Base-by-base conservation (phyloP, 2,329 filamentous ascomycete genomes). In the Sporothrix phasma region DNA sequence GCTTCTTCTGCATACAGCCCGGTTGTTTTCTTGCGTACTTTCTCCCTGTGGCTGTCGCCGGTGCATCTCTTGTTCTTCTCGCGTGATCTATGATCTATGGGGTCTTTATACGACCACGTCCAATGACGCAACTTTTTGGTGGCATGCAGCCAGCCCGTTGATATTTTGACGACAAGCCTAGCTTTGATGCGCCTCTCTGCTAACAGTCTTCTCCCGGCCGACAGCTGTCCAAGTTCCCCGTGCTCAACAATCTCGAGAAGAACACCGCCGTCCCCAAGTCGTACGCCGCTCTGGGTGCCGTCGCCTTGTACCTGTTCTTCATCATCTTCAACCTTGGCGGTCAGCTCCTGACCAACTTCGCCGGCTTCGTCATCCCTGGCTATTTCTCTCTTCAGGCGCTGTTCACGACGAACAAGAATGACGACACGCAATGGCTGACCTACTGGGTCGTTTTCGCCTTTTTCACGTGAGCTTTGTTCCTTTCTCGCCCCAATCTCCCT, bases 261-360 rank as follows among this genome's bases (percentile, higher is more conserved):
- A 86, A 89, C 77, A 88, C 88, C 69, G 86, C 84, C 65, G 83
- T 94, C 60, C 90, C 90, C 74, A 95, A 95, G 82, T 88, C 89
- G 72, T 94, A 95, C 76, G 88, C 85, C 69, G 83, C 89, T 73
- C 86, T 93, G 71, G 90, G 90, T 71, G 74, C 90, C 65, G 87
- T 77, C 66, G 86, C 86, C 61, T 84, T 92, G 69, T 95, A 95
- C 82, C 91, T 94, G 80, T 91, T 93, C 81, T 85, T 94, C 71
- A 90, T 94, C 78, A 86, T 94, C 80, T 92, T 95, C 83, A 95
- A 95, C 84, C 88, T 94, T 69, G 90, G 88, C 68, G 90, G 90
- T 71, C 89, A 92, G 78, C 88, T 94, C 73, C 81, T 95, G 70
- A 92, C 90, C 78, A 95, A 95, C 80, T 78, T 92, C 69, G 89